Evolutionary conservation across 768 basidiomycete genomes (phyloP).

Genomic region (Boletus rubropictus): DNA sequence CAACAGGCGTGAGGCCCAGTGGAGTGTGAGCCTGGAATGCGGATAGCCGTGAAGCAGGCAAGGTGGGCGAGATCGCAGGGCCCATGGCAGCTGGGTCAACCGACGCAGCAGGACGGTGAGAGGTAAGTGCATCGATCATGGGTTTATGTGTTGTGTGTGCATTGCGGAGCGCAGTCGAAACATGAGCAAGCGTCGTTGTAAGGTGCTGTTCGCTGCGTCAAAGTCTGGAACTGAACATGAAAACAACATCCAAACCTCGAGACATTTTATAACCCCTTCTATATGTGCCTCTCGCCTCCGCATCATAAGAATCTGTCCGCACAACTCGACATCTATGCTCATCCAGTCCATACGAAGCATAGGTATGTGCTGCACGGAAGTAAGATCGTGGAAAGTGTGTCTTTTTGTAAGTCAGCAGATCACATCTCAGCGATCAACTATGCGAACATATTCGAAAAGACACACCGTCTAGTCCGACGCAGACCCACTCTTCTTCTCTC

Average conservation of each 20-base stretch:
- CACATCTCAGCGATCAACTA: neutral
- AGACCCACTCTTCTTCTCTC: conserved; percentile 7
- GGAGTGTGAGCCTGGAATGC: conserved; percentile 2
- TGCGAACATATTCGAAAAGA: neutral
- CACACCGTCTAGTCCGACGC: conserved; percentile 26
- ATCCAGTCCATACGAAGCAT: conserved; percentile 58
- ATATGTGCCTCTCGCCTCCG: conserved; percentile 62
- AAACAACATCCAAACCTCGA: conserved; percentile 39
- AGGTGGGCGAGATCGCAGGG: neutral
- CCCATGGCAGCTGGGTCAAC: neutral
- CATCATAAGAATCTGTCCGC: conserved; percentile 69
- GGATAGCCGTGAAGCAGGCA: neutral
- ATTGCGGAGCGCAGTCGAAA: conserved; percentile 51
- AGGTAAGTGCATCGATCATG: conserved; percentile 42
- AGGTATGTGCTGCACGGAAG: conserved; percentile 41
- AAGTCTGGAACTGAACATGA: conserved; percentile 1
- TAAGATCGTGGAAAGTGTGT: conserved; percentile 63
- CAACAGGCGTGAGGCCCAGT: conserved; percentile 23
- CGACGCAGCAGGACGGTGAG: conserved; percentile 7
- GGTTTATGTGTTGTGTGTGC: conserved; percentile 52
- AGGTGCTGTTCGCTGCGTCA: conserved; percentile 37
- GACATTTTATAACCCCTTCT: conserved; percentile 53
- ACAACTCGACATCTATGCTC: conserved; percentile 74
- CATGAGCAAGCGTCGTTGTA: conserved; percentile 45
- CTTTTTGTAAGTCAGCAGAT: conserved; percentile 33